Evolutionary conservation across 2,329 filamentous ascomycete genomes (phyloP), one percentile per base, ranked within the genome.

Genomic region (Dissoconium aciculare): DNA sequence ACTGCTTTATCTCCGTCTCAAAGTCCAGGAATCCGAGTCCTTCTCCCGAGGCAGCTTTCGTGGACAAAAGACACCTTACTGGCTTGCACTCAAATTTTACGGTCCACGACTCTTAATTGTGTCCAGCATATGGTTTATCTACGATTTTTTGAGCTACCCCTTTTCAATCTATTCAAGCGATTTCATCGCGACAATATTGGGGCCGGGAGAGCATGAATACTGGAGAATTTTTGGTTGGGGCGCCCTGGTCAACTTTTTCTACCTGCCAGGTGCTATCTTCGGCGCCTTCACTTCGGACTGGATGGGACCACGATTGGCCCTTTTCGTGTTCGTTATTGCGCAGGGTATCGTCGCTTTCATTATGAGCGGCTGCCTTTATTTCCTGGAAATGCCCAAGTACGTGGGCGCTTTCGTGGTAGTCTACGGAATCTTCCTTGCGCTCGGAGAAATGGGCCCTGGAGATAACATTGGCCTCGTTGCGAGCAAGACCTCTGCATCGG

Each of bases 381-480:
- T 79, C 64, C 0, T 91, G 89, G 43, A 75, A 80, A 23, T 23
- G 19, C 8, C 8, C n/a, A 8, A 65, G 36, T 71, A 81, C 35
- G 71, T 87, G 3, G 80, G 65, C 5, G 78, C 64, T 0, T 89
- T 87, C 43, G 74, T 79, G 2, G 76, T 83, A 5, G 71, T 87
- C 4, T 87, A 83, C 44, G 81, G 69, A n/a, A 64, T 87, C 40
- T 87, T 87, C 58, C 61, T 82, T 1, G 8, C 75, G 0, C 64
- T 87, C 1, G 81, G 81, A 29, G 82, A 89, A 53, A 58, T 91
- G 24, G 84, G 85, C 0, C 83, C 85, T 0, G 85, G 85, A 9
- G 80, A 93, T 60, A 93, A 93, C 53, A 92, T 93, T 43, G 84
- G 84, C 3, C 67, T 93, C 0, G 56, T 91, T 16, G 84, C 85